Evolutionary conservation across 1,139 yeast species (phyloP).

Genomic region (Sugiyamaella novakii): DNA sequence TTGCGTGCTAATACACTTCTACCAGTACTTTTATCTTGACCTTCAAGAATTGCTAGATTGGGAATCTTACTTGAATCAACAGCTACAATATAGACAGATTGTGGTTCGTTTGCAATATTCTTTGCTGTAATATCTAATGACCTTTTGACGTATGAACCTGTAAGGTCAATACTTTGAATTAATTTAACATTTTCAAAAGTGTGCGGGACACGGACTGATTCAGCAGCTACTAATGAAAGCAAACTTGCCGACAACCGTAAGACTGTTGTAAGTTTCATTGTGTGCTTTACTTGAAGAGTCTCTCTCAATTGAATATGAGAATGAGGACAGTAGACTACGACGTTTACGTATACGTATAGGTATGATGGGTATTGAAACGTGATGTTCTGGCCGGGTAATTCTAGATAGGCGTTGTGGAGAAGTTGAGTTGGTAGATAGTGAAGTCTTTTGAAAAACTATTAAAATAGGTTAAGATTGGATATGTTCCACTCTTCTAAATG

Average conservation of each 20-base stretch:
- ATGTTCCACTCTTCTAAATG: too few species aligned
- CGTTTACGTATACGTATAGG: slow-evolving; percentile 4
- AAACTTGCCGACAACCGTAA: slow-evolving; percentile 5
- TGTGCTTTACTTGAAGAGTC: slow-evolving; percentile 1
- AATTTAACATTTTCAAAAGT: slow-evolving; percentile 39
- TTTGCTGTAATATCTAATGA: slow-evolving; percentile 55
- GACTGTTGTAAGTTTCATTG: slow-evolving; percentile 4
- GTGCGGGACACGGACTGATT: slow-evolving; percentile 13
- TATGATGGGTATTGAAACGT: not conserved
- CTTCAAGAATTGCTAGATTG: slow-evolving; percentile 51
- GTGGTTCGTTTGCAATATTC: slow-evolving; percentile 61
- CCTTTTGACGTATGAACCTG: slow-evolving; percentile 69
- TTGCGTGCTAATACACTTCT: slow-evolving; percentile 24
- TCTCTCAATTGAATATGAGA: not conserved
- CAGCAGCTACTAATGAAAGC: slow-evolving; percentile 8
- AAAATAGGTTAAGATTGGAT: too few species aligned
- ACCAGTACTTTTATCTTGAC: slow-evolving; percentile 32
- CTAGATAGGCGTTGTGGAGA: too few species aligned
- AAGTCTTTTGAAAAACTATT: too few species aligned
- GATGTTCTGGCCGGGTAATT: not conserved
- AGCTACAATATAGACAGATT: slow-evolving; percentile 57
- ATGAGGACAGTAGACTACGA: too few species aligned
- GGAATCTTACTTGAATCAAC: slow-evolving; percentile 49
- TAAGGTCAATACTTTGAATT: slow-evolving; percentile 55
- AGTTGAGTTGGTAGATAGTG: too few species aligned